Conservation (phyloP, 192 early-diverging fungal species). For the Linnemannia elongata region DNA sequence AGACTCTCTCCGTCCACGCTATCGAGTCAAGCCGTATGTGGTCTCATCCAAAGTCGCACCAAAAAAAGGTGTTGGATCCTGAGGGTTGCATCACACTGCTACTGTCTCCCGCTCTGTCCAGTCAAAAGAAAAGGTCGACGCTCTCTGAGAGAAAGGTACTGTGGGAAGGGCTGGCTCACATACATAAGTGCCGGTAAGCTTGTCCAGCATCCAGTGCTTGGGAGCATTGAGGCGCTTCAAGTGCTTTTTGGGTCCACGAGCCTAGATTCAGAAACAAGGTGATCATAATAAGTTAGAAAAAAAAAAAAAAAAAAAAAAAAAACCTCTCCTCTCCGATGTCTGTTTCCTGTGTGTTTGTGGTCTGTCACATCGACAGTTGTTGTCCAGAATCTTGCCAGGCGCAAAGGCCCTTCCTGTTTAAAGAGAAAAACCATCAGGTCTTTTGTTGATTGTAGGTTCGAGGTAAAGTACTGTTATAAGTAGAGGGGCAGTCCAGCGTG, state of each 20-base stretch:
- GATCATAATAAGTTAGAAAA: slow-evolving; percentile 2
- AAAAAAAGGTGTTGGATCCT: too few relatives aligned
- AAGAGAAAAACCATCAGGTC: neutral
- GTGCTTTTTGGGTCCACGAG: slow-evolving; percentile 99
- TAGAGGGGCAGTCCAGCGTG: neutral
- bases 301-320: slow-evolving; percentile 7
- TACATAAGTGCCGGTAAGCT: slow-evolving; percentile 97
- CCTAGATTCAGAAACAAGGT: slow-evolving; percentile 60
- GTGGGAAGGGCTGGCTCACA: slow-evolving; percentile 19
- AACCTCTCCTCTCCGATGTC: neutral
- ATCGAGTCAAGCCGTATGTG: too few relatives aligned
- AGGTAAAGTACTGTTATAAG: neutral
- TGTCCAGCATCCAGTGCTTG: slow-evolving; percentile 99
- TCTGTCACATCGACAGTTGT: neutral
- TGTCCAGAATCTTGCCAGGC: neutral
- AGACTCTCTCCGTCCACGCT: too few relatives aligned
- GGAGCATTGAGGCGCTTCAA: slow-evolving; percentile 99
- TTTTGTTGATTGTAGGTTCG: neutral
- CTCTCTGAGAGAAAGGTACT: neutral
- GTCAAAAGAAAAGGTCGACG: neutral
- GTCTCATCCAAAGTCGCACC: too few relatives aligned
- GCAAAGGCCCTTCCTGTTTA: neutral
- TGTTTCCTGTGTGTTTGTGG: neutral
- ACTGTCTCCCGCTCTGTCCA: neutral
- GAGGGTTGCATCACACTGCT: too few relatives aligned